Evolutionary conservation across 805 yeast species (phyloP), one percentile per base, ranked within the genome.

Genomic region (Vanderwaltozyma polyspora): DNA sequence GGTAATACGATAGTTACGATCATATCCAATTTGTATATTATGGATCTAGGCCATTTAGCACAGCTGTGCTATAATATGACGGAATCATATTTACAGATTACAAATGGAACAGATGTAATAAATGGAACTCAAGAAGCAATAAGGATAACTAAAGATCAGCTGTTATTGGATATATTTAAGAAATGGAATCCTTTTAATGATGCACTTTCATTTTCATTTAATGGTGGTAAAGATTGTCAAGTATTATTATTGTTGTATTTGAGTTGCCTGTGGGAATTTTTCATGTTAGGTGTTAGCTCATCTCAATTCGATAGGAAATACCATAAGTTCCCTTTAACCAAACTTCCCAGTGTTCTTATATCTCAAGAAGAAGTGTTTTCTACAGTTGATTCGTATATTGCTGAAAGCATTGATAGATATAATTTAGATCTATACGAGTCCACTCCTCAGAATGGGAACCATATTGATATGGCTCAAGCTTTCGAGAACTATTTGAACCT

Each of bases 211-310:
- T 66, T 91, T 11, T 81, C 94, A 2, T 91, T 80, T 57, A 91
- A 91, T 53, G 98, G 98, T 9, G 98, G 98, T 2, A 91, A 91
- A 52, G 98, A 91, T 60, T 91, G 97, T 49, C 71, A 87, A 31
- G 96, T 87, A 22, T 75, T 89, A 79, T 67, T 91, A 36, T 63
- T 85, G 12, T 51, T 91, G 5, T 74, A 83, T 35, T 59, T 87
- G 33, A 78, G 91, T 2, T 33, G 72, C 17, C 62, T 59, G 34
- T 49, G 45, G 64, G 56, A 53, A 32, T 49, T 43, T 24, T 54
- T 46, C 23, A 34, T 33, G 19, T 28, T 16, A 8, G 42, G 39
- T 28, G 46, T 31, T 16, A 29, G 36, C 4, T 12, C 44, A 48
- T 46, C 61, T 43, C 49, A 56, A 28, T 49, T 35, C 23, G 44